A percentile compares a stretch with the other conserved stretches of the same genome.
Conservation (phyloP, 2,329 filamentous ascomycete genomes). For the Penicillium decumbens region DNA sequence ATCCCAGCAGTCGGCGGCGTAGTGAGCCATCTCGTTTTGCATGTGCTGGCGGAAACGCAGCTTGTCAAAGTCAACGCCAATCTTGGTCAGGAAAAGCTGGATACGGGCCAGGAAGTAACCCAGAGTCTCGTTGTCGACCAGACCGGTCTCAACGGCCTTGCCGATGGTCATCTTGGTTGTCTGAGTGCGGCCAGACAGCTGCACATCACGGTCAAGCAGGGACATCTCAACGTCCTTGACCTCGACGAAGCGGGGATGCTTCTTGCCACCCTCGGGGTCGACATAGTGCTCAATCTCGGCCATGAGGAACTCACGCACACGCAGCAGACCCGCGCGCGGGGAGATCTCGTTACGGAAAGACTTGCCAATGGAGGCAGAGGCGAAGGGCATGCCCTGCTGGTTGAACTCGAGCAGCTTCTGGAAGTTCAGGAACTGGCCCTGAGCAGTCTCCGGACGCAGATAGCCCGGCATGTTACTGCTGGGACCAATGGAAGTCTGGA, state of each 20-base stretch:
- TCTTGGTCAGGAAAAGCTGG: conserved; percentile 79
- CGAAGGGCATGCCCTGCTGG: conserved; percentile 91
- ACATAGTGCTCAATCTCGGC: conserved; percentile 99
- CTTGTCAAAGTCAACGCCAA: conserved; percentile 82
- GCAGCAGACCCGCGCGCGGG: conserved; percentile 80
- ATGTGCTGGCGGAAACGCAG: conserved; percentile 97
- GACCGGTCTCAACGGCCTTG: conserved; percentile 72
- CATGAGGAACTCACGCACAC: conserved; percentile 97
- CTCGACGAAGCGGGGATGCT: conserved; percentile 81
- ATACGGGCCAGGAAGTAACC: conserved; percentile 97
- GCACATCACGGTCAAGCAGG: conserved; percentile 77
- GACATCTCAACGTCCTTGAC: conserved; percentile 78
- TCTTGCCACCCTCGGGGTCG: conserved; percentile 90
- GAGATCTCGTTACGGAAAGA: conserved; percentile 99
- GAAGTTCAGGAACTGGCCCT: conserved; percentile 98
- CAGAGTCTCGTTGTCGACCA: conserved; percentile 95
- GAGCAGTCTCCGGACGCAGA: conserved; percentile 88
- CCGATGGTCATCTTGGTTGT: conserved; percentile 72
- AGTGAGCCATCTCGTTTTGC: conserved; percentile 86
- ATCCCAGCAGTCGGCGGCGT: conserved; percentile 97
- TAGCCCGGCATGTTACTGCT: conserved; percentile 82
- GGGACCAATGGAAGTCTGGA: conserved; percentile 89
- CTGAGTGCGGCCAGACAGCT: conserved; percentile 78
- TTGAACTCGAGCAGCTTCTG: conserved; percentile 95
- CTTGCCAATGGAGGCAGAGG: conserved; percentile 94